phyloP scores from a whole-genome alignment of 495 filamentous ascomycete species.

The Penicillium psychrofluorescens region DNA sequence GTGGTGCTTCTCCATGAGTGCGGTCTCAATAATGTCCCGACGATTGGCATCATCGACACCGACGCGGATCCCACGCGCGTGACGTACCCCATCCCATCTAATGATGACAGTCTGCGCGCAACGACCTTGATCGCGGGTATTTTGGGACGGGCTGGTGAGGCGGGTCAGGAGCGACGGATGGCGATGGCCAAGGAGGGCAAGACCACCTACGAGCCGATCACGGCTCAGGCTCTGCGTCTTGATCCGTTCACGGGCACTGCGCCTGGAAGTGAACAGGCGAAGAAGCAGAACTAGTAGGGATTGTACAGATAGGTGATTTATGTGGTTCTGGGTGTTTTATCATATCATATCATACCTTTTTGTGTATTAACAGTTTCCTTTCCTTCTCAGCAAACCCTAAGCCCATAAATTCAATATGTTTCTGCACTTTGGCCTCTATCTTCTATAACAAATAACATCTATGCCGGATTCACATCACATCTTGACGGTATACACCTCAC shows the following conservation, averaged over 20 bases:
- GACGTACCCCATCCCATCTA: slow-evolving; percentile 94
- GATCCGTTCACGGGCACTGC: slow-evolving; percentile 20
- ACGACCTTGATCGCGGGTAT: slow-evolving; percentile 76
- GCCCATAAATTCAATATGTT: neutral
- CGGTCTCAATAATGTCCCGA: slow-evolving; percentile 78
- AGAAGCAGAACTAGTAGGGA: no score
- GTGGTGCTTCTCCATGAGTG: slow-evolving; percentile 86
- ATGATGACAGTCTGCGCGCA: slow-evolving; percentile 88
- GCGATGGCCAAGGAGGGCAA: slow-evolving; percentile 52
- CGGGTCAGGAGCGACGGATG: slow-evolving; percentile 60
- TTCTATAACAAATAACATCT: slow-evolving; percentile 6
- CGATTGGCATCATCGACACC: slow-evolving; percentile 91
- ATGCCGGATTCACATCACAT: slow-evolving; percentile 1
- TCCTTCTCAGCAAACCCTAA: no score
- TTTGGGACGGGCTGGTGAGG: slow-evolving; percentile 75
- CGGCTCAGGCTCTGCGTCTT: slow-evolving; percentile 14
- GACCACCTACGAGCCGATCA: slow-evolving; percentile 49
- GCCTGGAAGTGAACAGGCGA: slow-evolving; percentile 8
- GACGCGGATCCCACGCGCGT: slow-evolving; percentile 89
- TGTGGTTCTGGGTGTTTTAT: slow-evolving; percentile 15
- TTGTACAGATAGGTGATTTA: slow-evolving; percentile 33
- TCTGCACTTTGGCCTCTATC: slow-evolving; percentile 1
- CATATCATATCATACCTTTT: slow-evolving; percentile 1
- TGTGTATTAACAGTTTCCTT: slow-evolving; percentile 24
- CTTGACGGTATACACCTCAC: slow-evolving; percentile 31